These are phyloP conservation scores for Cryptosporidium sp. DNA, from an alignment of 169 alveolate genomes.

Conservation along the genomic window DNA sequence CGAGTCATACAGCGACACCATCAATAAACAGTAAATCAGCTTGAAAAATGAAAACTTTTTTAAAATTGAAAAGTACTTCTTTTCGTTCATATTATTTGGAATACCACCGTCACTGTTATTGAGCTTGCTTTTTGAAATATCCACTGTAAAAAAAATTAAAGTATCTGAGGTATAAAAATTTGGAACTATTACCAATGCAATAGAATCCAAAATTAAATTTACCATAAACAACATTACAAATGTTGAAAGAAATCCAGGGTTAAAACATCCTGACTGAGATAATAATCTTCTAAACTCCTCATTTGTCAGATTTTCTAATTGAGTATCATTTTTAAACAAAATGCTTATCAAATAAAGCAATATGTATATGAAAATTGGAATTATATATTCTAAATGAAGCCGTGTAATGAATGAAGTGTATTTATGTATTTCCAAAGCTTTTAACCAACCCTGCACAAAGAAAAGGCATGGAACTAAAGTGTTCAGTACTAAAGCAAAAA, in stretches of 20 bases:
- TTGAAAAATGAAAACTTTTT: neutral
- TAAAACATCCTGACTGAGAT: constrained; percentile 9
- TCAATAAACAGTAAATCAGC: neutral
- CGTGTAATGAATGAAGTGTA: neutral
- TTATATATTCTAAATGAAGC: constrained; percentile 33
- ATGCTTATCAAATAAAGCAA: constrained; percentile 4
- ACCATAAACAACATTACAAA: neutral
- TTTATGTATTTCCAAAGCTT: constrained; percentile 17
- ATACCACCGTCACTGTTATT: neutral
- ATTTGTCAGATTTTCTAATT: neutral
- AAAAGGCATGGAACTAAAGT: constrained; percentile 14
- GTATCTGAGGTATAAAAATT: neutral
- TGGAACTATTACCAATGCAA: constrained; percentile 23
- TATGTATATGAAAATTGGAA: neutral
- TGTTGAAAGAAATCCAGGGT: constrained; percentile 27
- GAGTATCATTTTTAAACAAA: constrained; percentile 26
- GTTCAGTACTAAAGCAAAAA: neutral
- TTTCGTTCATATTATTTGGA: neutral
- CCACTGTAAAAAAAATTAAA: neutral
- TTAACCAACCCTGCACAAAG: constrained; percentile 59
- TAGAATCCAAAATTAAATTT: constrained; percentile 33
- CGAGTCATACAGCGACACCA: neutral
- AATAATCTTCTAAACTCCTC: neutral
- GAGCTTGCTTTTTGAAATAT: neutral
- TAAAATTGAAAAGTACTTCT: neutral